Conservation (phyloP, 345 rosid genomes). For the Cardamine occulta region DNA sequence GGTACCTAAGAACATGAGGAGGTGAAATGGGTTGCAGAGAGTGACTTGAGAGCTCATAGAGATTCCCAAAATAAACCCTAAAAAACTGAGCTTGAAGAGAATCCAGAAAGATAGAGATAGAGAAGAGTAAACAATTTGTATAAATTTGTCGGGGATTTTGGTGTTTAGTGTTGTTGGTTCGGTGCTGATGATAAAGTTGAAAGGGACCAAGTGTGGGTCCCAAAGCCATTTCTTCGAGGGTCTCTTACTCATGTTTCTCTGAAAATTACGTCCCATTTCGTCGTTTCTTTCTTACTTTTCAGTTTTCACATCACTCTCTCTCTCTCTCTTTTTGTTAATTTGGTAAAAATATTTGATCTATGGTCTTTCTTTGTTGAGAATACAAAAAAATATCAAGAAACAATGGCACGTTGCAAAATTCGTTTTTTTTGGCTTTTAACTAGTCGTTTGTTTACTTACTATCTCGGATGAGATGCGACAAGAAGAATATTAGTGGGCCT, state of each 20-base stretch:
- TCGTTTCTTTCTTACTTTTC: neutral
- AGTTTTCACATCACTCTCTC: constrained; percentile 23
- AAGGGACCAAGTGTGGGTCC: constrained; percentile 12
- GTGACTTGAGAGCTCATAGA: neutral
- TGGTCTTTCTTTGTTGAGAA: neutral
- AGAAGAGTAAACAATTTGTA: neutral
- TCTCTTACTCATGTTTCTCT: neutral
- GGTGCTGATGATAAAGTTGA: constrained; percentile 22
- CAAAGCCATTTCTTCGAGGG: constrained; percentile 29
- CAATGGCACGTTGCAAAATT: neutral
- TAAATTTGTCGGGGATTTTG: constrained; percentile 30
- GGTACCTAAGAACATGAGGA: constrained; percentile 25
- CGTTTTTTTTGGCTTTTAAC: neutral
- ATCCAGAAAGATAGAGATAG: constrained; percentile 24
- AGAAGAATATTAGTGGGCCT: neutral
- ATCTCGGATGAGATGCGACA: neutral
- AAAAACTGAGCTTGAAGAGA: constrained; percentile 29
- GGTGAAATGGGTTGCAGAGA: neutral
- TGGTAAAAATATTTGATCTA: too few species aligned
- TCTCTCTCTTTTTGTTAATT: neutral
- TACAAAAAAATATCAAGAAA: neutral
- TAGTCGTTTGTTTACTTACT: neutral
- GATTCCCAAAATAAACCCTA: constrained; percentile 24
- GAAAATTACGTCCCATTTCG: constrained; percentile 22
- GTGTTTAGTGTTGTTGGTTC: constrained; percentile 33